phyloP scores from a whole-genome alignment of 108 stramenopile genomes.

The Asterionellopsis glacialis region DNA sequence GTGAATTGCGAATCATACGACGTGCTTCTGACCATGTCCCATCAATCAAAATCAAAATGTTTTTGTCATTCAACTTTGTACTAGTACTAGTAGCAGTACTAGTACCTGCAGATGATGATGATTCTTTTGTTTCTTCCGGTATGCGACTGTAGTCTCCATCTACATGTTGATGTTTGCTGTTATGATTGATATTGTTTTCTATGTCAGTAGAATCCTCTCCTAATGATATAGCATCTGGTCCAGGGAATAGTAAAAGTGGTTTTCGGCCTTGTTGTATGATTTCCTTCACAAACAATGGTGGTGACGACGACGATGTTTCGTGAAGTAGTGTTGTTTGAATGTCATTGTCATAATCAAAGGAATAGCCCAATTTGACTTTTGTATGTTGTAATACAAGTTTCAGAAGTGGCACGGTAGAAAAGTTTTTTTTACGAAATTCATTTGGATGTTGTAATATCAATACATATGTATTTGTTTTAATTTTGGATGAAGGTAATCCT shows the following conservation, averaged over 20 bases:
- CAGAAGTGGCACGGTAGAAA: slow-evolving; percentile 50
- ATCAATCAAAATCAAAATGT: slow-evolving; percentile 41
- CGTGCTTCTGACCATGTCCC: slow-evolving; percentile 61
- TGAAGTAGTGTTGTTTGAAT: no score
- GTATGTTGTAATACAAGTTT: slow-evolving; percentile 35
- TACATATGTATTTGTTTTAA: slow-evolving; percentile 24
- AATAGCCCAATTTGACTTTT: slow-evolving; percentile 29
- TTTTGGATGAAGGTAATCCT: slow-evolving; percentile 19
- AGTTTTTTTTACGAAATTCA: slow-evolving; percentile 45
- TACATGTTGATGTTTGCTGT: background rate
- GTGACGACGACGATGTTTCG: background rate
- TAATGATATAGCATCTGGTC: slow-evolving; percentile 38
- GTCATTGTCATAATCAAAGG: slow-evolving; percentile 14
- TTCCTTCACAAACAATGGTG: slow-evolving; percentile 4
- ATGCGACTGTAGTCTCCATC: background rate
- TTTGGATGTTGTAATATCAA: slow-evolving; percentile 51
- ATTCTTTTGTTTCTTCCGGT: no score
- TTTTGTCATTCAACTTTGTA: slow-evolving; percentile 3
- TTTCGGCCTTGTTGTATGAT: slow-evolving; percentile 8
- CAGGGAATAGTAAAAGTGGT: slow-evolving; percentile 41
- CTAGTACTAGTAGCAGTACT: background rate
- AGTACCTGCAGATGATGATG: no score
- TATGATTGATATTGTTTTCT: background rate
- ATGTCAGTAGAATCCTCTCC: slow-evolving; percentile 12
- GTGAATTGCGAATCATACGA: slow-evolving; percentile 48